Base-by-base conservation (phyloP, 1,284 basidiomycete genomes). In the Apiotrichum gracile region DNA sequence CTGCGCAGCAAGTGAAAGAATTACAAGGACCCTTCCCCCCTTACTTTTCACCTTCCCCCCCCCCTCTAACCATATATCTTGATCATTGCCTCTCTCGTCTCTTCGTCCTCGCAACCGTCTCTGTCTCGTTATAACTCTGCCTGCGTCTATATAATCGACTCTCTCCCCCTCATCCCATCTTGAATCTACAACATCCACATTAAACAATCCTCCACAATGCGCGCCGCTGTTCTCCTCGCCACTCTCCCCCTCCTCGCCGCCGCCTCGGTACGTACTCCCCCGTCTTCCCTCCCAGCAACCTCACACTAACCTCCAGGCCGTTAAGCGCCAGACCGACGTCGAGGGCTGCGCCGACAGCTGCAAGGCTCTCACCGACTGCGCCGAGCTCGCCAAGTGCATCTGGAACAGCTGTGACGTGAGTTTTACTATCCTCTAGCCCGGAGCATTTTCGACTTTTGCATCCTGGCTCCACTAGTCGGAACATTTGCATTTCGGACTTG, bases 341-440 rank as follows among this genome's bases (percentile, higher is more conserved):
- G 35, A 29, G 41, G 31, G 19, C 13, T 53, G 52, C 46, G 22
- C 14, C 29, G 21, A 26, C 35, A 9, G 4, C 27, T 53, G 52
- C 47, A 21, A 19, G 21, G 33, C 19, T 33, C 13, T 41, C 44
- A 21, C 34, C 46, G 52, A 48, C 46, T 53, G 52, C 34, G n/a
- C 42, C 34, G 25, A 34, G 39, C 47, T 50, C 51, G 49, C 37
- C 29, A 24, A 22, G 21, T 59, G 57, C 31, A 46, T 59, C 51
- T 59, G 57, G 57, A 38, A 59, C 40, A 17, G 21, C 21, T 59
- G 53, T 31, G 45, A 59, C 51, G 57, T 59, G 51, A 59, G 57
- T 53, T 19, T 24, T 17, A 39, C 2, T 21, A 22, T 19, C 34
- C 17, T 4, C 19, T 10, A 34, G 7, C 13, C n/a, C 34, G 34